Evolutionary conservation across 192 early-diverging fungal genomes (phyloP), one percentile per base, ranked within the genome.

Genomic region (Globomyces pollinis-pini): DNA sequence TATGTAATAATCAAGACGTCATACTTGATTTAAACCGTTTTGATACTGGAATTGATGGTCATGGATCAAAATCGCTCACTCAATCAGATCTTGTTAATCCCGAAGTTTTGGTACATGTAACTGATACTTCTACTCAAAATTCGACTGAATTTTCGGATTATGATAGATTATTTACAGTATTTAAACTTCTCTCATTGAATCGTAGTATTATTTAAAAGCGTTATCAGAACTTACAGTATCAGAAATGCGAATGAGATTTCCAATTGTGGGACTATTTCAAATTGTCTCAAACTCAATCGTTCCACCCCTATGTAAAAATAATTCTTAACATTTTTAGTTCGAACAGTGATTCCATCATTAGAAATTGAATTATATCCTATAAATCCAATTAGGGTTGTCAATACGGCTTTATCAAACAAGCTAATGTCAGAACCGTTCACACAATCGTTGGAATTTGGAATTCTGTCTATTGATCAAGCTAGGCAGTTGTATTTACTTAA

Each of bases 381-480:
- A 11, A 24, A 54, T 39, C 52, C 52, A 39, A 35, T 54, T 20
- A 3, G 52, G 38, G 7, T 54, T 15, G 52, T 54, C 8, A 54
- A 54, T 39, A 54, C 52, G 15, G 38, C 20, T 4, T 23, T 54
- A 20, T 38, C 35, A 8, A 24, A 26, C 30, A 35, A 23, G 18
- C 16, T 54, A 24, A 21, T 54, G 3, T 18, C 52, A 39, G 38
- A 26, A 2, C 38, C n/a, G n/a, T 2, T 47, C 21, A 20, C 21
- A 26, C 8, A 21, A 38, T 8, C 30, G 12, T 13, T 12, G 4
- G 31, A 30, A 23, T 54, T 54, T 33, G 52, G 52, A 34, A 24
- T 26, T 24, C 29, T 55, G 5, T 34, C 52, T 1, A 55, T 55
- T 24, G 52, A 55, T 55, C 52, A 55, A 39, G 52, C 52, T 7